Conservation (phyloP, 2,329 filamentous ascomycete species). For the Fonsecaea multimorphosa region DNA sequence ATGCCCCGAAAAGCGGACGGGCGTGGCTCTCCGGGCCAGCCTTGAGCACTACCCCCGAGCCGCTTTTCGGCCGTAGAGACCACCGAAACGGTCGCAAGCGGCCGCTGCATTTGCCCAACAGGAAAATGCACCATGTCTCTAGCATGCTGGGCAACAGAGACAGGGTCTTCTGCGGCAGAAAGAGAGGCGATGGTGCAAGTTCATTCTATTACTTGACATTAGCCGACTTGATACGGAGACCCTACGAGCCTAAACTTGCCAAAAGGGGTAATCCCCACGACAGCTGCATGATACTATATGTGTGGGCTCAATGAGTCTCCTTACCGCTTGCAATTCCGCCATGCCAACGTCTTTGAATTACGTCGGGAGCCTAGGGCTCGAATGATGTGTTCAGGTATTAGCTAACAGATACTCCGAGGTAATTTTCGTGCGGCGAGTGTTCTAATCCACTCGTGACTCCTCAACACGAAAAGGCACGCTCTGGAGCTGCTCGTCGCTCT, state of each 20-base stretch:
- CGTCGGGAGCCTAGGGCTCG: no score
- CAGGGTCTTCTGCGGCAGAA: background rate
- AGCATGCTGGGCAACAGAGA: no score
- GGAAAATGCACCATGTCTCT: background rate
- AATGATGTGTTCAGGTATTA: no score
- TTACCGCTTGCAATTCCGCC: background rate
- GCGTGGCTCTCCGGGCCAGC: background rate
- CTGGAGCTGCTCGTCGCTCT: no score
- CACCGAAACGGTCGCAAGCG: background rate
- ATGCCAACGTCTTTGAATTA: background rate
- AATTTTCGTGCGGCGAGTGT: no score
- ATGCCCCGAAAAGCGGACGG: background rate
- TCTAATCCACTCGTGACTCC: no score
- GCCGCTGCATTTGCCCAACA: background rate
- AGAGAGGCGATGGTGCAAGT: background rate
- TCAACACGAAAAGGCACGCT: no score
- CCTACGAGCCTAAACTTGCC: background rate
- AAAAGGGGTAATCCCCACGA: constrained; percentile 6
- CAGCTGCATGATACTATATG: background rate
- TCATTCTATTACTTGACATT: background rate
- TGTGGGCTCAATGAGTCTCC: background rate
- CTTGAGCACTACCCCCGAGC: background rate
- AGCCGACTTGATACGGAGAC: background rate
- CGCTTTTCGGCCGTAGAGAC: background rate
- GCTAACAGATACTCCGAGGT: no score